phyloP scores from a whole-genome alignment of 2,329 filamentous ascomycete species.

The Beauveria pseudobassiana region DNA sequence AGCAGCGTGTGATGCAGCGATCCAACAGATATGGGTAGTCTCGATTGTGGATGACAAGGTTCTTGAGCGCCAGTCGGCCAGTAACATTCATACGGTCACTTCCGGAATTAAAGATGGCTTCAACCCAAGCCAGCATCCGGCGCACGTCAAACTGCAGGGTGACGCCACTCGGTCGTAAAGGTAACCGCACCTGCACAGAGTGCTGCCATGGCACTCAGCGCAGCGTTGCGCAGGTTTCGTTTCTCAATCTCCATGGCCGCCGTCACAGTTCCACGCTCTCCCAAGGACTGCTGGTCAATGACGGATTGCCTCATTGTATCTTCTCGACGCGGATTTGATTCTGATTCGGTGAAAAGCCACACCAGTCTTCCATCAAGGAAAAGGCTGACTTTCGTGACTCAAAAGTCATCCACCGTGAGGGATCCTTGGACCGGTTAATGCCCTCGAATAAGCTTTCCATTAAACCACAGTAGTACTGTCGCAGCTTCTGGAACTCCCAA shows the following conservation, averaged over 20 bases:
- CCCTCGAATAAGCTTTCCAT: conserved; percentile 91
- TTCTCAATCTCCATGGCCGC: conserved; percentile 97
- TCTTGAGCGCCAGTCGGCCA: conserved; percentile 79
- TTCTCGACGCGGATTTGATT: conserved; percentile 73
- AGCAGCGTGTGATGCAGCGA: conserved; percentile 86
- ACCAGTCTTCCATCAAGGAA: conserved; percentile 98
- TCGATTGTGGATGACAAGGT: conserved; percentile 83
- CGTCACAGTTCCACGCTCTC: conserved; percentile 70
- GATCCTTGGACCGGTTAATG: conserved; percentile 76
- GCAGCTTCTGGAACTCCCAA: conserved; percentile 85
- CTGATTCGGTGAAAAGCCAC: conserved; percentile 90
- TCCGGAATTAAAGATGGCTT: conserved; percentile 84
- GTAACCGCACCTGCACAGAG: conserved; percentile 81
- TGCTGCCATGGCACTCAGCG: conserved; percentile 90
- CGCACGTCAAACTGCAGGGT: conserved; percentile 85
- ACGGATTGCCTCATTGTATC: conserved; percentile 81
- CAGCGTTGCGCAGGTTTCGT: conserved; percentile 80
- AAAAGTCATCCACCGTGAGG: conserved; percentile 93
- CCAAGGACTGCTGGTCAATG: conserved; percentile 68
- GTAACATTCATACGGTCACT: conserved; percentile 91
- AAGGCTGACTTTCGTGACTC: conserved; percentile 94
- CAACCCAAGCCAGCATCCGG: conserved; percentile 91
- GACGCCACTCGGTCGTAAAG: conserved; percentile 79
- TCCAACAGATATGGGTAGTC: conserved; percentile 81
- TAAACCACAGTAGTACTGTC: conserved; percentile 88